Evolutionary conservation across 73 alveolate genomes (phyloP).

Genomic region (Symbiodinium natans): DNA sequence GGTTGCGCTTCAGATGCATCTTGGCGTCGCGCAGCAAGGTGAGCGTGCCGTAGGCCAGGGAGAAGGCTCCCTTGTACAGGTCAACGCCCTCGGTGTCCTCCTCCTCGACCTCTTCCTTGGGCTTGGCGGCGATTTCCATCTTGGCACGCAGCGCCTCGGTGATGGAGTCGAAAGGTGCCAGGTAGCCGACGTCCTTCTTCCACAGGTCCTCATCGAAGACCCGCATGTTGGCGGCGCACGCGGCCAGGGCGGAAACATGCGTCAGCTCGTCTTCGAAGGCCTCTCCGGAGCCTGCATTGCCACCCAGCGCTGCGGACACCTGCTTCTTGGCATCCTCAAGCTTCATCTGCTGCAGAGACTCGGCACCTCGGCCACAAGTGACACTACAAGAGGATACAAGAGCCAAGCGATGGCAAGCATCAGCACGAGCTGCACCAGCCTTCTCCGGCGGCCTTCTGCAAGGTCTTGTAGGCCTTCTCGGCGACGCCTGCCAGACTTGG

Average conservation of each 20-base stretch:
- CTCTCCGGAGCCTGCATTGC: conserved; percentile 72
- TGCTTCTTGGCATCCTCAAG: conserved; percentile 37
- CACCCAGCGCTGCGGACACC: conserved; percentile 66
- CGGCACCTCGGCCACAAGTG: conserved; percentile 1
- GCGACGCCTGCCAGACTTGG: conserved; percentile 72
- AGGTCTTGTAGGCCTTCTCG: conserved; percentile 78
- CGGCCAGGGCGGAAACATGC: conserved; percentile 79
- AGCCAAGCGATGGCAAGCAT: background rate
- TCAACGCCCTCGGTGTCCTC: conserved; percentile 94
- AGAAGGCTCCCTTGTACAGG: conserved; percentile 92
- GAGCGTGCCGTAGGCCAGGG: conserved; percentile 79
- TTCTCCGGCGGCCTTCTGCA: conserved; percentile 84
- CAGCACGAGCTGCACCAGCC: background rate
- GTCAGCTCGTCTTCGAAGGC: conserved; percentile 69
- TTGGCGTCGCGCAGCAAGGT: conserved; percentile 63
- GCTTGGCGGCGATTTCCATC: conserved; percentile 84
- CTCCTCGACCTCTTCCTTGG: conserved; percentile 89
- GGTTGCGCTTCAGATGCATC: conserved; percentile 61
- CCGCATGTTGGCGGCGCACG: conserved; percentile 92
- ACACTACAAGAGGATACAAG: background rate
- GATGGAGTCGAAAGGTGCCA: conserved; percentile 56
- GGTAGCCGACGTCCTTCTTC: conserved; percentile 64
- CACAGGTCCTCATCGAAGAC: conserved; percentile 28
- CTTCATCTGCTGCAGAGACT: conserved; percentile 48
- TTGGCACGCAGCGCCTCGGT: conserved; percentile 60